phyloP scores from a whole-genome alignment of 2,329 filamentous ascomycete species.

The Fusarium equiseti region DNA sequence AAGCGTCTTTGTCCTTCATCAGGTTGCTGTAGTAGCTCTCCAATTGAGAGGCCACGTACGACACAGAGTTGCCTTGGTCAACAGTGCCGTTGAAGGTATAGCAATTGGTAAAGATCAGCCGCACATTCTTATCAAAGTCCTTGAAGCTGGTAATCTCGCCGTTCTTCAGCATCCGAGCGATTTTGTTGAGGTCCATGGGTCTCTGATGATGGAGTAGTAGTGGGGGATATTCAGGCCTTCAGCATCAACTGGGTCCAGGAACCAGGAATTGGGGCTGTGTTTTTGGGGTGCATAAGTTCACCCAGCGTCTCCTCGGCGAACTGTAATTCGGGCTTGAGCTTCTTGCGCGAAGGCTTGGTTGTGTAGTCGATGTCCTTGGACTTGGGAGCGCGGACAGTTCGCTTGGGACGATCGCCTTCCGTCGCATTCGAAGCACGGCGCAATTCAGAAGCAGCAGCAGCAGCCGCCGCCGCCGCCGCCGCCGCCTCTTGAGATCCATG shows the following conservation, averaged over 20 bases:
- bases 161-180: constrained; percentile 78
- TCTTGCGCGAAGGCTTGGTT: constrained; percentile 81
- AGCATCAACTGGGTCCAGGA: constrained; percentile 88
- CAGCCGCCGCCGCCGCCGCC: not conserved
- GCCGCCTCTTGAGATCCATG: constrained; percentile 34
- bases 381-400: constrained; percentile 92
- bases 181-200: constrained; percentile 94
- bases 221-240: constrained; percentile 93
- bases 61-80: constrained; percentile 74
- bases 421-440: constrained; percentile 84
- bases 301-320: constrained; percentile 87
- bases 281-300: constrained; percentile 81
- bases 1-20: constrained; percentile 83
- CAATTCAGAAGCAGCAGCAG: constrained; percentile 41
- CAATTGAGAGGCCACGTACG: constrained; percentile 76
- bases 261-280: constrained; percentile 76
- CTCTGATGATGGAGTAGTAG: constrained; percentile 94
- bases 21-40: constrained; percentile 80
- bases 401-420: constrained; percentile 85
- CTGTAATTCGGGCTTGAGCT: constrained; percentile 87
- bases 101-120: constrained; percentile 89
- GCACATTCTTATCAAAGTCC: constrained; percentile 87
- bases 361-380: constrained; percentile 92
- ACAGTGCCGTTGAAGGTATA: constrained; percentile 83
- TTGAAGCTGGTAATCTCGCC: constrained; percentile 85